Base-by-base conservation (phyloP, 495 filamentous ascomycete genomes). In the Patellaria atrata region DNA sequence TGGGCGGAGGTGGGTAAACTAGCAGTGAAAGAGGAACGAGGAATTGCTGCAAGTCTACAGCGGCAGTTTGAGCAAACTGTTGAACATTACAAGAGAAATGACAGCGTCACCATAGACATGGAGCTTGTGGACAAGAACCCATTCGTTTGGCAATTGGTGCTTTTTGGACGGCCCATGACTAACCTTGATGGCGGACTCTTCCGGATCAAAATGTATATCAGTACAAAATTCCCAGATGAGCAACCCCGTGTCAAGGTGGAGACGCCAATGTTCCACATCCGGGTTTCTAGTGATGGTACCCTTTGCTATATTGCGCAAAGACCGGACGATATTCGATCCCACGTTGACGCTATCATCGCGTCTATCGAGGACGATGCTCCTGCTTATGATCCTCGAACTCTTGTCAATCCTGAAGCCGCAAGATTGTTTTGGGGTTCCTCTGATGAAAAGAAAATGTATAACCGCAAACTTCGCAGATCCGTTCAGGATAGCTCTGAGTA, bases 111-210 rank as follows among this genome's bases (percentile, higher is more conserved):
- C 2, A 59, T 91, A 17, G 77, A 81, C 47, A 53, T 96, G 30
- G 71, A 75, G 30, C 61, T 97, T 7, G 69, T 74, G 5, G 70
- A 76, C 40, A 65, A 64, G n/a, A 84, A 82, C 43, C 79, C 79
- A 1, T 83, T 78, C 48, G 38, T 68, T 1, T 74, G 68, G 73
- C 47, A 53, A 22, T 41, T 81, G 29, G 86, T 79, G 0, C 85
- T 92, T 54, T 89, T 94, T 50, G 89, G 89, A 22, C 72, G 79
- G 31, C 82, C 87, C 1, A 91, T 89, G 79, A 92, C 87, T 0
- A 81, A 85, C 43, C 68, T 94, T 3, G 91, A 96, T 40, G 89
- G 89, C 4, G 89, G 89, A 4, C 65, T 96, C 34, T 86, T 94
- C 60, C 68, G 67, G 35, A 76, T 94, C 48, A 76, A 65, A 44